Evolutionary conservation across 768 basidiomycete genomes (phyloP).

Genomic region (Rhodotorula kratochvilovae): DNA sequence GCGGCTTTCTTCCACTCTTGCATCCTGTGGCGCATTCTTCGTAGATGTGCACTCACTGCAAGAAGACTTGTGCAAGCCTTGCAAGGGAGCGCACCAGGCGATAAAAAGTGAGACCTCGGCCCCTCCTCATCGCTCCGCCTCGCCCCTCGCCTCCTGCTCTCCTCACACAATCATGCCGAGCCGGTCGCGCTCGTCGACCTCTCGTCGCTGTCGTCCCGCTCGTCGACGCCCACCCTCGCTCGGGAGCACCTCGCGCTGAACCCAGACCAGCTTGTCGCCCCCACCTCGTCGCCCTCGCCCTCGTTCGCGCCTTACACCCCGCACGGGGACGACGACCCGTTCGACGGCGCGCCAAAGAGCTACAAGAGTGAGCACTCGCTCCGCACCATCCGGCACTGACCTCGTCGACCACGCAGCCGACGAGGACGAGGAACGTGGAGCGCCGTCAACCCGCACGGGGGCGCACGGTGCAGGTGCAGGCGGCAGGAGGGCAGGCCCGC

Average conservation of each 20-base stretch:
- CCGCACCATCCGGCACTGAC: neutral
- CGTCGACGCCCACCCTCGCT: neutral
- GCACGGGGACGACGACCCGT: neutral
- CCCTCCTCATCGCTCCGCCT: neutral
- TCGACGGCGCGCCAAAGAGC: constrained; percentile 7
- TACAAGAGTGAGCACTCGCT: constrained; percentile 25
- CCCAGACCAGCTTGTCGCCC: neutral
- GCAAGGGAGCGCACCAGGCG: no score
- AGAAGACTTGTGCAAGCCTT: no score
- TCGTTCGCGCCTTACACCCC: neutral
- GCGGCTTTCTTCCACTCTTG: no score
- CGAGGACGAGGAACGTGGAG: neutral
- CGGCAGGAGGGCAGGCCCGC: neutral
- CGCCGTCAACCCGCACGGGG: neutral
- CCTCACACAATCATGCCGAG: neutral
- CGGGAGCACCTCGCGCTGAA: neutral
- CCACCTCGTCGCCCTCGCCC: neutral
- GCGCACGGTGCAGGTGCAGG: neutral
- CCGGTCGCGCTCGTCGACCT: constrained; percentile 1
- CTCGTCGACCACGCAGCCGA: neutral
- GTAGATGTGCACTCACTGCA: no score
- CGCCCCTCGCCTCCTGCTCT: neutral
- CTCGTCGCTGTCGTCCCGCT: neutral
- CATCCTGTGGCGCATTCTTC: no score
- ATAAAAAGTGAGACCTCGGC: neutral